Base-by-base conservation (phyloP, 495 filamentous ascomycete species). In the Penicillium ucsense region DNA sequence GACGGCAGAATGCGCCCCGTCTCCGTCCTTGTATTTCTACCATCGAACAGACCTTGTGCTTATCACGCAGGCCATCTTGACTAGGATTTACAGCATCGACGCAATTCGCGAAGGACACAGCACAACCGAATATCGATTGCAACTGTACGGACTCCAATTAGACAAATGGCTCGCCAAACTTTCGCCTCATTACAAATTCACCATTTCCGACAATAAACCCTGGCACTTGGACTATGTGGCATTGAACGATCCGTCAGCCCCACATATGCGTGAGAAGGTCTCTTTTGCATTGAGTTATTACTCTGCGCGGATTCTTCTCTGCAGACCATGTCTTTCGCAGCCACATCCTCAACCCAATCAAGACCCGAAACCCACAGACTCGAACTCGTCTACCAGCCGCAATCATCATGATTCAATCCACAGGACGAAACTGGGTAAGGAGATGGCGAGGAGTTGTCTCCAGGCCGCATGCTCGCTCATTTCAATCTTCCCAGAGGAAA, bases 61-160 rank as follows among this genome's bases (percentile, higher is more conserved):
- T 38, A 73, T 84, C 37, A 73, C 70, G 1, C 70, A 79, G 10
- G 64, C 76, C 28, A 65, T 75, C 30, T 48, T 83, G 31, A 69
- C 66, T 31, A 66, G 63, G 35, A 63, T 85, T 29, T 85, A 85
- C 54, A 75, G 73, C 43, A 74, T 81, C 12, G 65, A 70, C 28
- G 72, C 69, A 1, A 59, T 75, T 27, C 69, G 64, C n/a, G 60
- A 68, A 40, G 70, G 67, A 6, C 70, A 76, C 62, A 63, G 61
- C 31, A 66, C 76, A 38, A 62, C 80, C 5, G 78, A 84, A 53
- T 57, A 65, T 27, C 70, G 59, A 3, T 77, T 85, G 29, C 60
- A 61, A 8, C 63, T 57, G 6, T 67, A 78, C 46, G 57, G 66
- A 20, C 38, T 57, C 3, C 65, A 59, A 11, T 50, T 85, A 43